Percentiles rank a stretch among this genome's conserved stretches.
Evolutionary conservation across 1,139 yeast genomes (phyloP).

Genomic region (Nadsonia commutata): DNA sequence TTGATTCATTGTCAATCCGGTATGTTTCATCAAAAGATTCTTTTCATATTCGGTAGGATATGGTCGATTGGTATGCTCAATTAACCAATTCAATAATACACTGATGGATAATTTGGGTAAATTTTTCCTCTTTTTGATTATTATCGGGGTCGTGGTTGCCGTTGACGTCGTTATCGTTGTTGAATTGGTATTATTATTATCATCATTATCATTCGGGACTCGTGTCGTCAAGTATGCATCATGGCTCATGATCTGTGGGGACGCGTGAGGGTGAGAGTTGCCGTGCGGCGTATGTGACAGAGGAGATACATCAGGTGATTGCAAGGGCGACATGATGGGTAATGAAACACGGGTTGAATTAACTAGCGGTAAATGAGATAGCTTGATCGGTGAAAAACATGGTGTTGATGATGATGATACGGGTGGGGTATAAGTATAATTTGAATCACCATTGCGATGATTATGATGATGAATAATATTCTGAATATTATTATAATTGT

Average conservation of each 20-base stretch:
- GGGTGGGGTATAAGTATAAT: too few relatives aligned
- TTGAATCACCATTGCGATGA: too few relatives aligned
- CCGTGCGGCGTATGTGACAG: conserved; percentile 3
- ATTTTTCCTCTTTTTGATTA: conserved; percentile 35
- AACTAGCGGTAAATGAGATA: too few relatives aligned
- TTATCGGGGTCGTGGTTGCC: too few relatives aligned
- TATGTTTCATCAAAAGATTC: conserved; percentile 57
- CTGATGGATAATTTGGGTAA: conserved; percentile 82
- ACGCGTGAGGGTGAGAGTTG: conserved; percentile 2
- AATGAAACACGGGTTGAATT: too few relatives aligned
- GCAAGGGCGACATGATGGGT: too few relatives aligned
- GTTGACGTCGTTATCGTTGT: conserved; percentile 27
- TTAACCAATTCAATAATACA: conserved; percentile 69
- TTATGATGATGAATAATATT: too few relatives aligned
- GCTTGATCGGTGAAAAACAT: too few relatives aligned
- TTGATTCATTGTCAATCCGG: conserved; percentile 85
- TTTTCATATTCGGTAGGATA: conserved; percentile 90
- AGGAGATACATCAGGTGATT: too few relatives aligned
- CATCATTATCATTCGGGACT: conserved; percentile 3
- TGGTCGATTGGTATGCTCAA: conserved; percentile 77
- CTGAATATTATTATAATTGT: too few relatives aligned
- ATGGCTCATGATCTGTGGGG: conserved; percentile 3
- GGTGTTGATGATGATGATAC: too few relatives aligned
- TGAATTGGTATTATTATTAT: conserved; percentile 2
- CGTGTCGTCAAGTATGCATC: conserved; percentile 3